Evolutionary conservation across 139 green algal species (phyloP), one percentile per base, ranked within the genome.

Genomic region (Ostreobium quekettii): DNA sequence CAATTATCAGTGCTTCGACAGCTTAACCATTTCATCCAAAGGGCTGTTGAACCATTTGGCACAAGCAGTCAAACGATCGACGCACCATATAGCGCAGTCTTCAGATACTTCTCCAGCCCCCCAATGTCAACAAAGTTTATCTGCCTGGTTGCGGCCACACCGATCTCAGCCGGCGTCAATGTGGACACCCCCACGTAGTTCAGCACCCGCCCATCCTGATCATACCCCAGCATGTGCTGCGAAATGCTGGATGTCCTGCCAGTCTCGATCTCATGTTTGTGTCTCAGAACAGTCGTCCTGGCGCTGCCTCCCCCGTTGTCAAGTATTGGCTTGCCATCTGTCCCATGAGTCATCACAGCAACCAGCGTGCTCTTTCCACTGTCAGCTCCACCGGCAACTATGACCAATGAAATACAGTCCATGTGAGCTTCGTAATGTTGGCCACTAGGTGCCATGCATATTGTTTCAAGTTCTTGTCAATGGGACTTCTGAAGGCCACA

Each of bases 231-330:
- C 36, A 89, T 71, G 63, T 86, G 67, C 67, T 88, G 77, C 29
- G 36, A 76, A 57, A 93, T 78, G 37, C 68, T 83, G 53, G 74
- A 85, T 4, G 87, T 94, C 64, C 86, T 82, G 0, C 87, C 89
- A n/a, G 72, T 85, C 81, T 91, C 78, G 5, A 94, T 87, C 75
- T 96, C 89, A 47, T 96, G 89, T 82, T 92, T 92, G 79, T 93
- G 89, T 31, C 81, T 72, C 7, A 91, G 76, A 42, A 95, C 86
- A n/a, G 62, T 70, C 75, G 88, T 88, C 60, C 88, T 83, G 22
- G 86, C 87, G 15, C 70, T 69, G 48, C 89, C 88, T 1, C 78
- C 67, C 2, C 89, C 85, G 33, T 91, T 86, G 77, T 95, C 88
- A 67, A 96, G 84, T 56, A 80, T 38, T 8, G 88, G 85, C 42